Evolutionary conservation across 2,329 filamentous ascomycete species (phyloP).

Genomic region (Emericellopsis atlantica): DNA sequence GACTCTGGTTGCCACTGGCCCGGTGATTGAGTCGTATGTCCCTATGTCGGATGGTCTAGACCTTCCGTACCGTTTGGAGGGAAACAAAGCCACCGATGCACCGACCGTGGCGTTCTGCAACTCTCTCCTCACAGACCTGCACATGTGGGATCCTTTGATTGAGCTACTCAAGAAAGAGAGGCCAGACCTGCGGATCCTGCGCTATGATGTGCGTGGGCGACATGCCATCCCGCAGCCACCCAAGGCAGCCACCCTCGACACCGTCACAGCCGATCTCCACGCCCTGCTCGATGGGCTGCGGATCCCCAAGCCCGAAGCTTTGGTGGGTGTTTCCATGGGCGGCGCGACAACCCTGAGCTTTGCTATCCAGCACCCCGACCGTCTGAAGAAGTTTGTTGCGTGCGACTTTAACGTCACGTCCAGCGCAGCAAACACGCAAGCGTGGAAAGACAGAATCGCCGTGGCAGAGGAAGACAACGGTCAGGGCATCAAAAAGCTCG

Average conservation of each 20-base stretch:
- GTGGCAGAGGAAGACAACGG: constrained; percentile 47
- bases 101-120: constrained; percentile 68
- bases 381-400: constrained; percentile 50
- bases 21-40: constrained; percentile 54
- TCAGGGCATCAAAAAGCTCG: constrained; percentile 49
- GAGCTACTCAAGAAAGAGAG: constrained; percentile 44
- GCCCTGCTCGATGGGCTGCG: constrained; percentile 56
- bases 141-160: constrained; percentile 73
- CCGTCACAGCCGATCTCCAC: constrained; percentile 56
- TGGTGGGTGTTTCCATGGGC: constrained; percentile 71
- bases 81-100: constrained; percentile 50
- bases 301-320: constrained; percentile 49
- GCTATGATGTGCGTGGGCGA: constrained; percentile 67
- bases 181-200: constrained; percentile 58
- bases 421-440: constrained; percentile 60
- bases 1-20: constrained; percentile 34
- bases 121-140: constrained; percentile 63
- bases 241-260: constrained; percentile 44
- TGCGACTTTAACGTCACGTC: constrained; percentile 70
- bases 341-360: constrained; percentile 67
- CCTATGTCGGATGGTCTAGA: constrained; percentile 54
- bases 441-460: constrained; percentile 66
- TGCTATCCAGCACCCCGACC: constrained; percentile 50
- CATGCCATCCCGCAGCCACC: constrained; percentile 32
- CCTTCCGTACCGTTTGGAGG: constrained; percentile 66